phyloP scores from a whole-genome alignment of 805 yeast genomes.

The Grigorovia jiainica region DNA sequence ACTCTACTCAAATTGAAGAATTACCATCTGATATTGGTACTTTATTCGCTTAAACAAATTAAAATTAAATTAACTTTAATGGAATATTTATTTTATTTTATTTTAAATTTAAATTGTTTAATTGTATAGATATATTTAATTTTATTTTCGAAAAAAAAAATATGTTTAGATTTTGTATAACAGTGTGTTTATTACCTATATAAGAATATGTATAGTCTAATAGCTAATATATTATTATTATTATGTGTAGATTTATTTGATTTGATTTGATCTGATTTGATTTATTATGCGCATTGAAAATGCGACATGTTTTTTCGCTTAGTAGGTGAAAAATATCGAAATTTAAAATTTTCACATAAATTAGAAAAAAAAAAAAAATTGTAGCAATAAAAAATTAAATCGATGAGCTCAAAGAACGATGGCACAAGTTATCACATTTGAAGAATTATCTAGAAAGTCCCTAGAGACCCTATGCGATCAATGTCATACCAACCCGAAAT shows the following conservation, averaged over 20 bases:
- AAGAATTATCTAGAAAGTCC: conserved; percentile 13
- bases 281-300: no score
- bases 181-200: not conserved
- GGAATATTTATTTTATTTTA: no score
- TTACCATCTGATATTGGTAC: conserved; percentile 70
- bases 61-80: not conserved
- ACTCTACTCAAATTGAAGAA: conserved; percentile 65
- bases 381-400: not conserved
- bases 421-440: not conserved
- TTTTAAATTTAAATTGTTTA: not conserved
- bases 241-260: no score
- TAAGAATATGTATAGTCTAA: not conserved
- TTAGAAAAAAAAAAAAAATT: not conserved
- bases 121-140: not conserved
- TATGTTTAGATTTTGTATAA: not conserved
- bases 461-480: conserved; percentile 18
- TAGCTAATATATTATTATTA: no score
- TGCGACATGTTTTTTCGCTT: no score
- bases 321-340: no score
- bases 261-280: no score
- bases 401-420: conserved; percentile 4
- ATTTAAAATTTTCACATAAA: not conserved
- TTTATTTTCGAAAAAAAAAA: not conserved
- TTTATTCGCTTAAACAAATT: conserved; percentile 18
- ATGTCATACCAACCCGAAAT: conserved; percentile 25